Percentiles rank a stretch among this genome's conserved stretches.
Conservation (phyloP, 495 filamentous ascomycete genomes). For the Evernia prunastri region DNA sequence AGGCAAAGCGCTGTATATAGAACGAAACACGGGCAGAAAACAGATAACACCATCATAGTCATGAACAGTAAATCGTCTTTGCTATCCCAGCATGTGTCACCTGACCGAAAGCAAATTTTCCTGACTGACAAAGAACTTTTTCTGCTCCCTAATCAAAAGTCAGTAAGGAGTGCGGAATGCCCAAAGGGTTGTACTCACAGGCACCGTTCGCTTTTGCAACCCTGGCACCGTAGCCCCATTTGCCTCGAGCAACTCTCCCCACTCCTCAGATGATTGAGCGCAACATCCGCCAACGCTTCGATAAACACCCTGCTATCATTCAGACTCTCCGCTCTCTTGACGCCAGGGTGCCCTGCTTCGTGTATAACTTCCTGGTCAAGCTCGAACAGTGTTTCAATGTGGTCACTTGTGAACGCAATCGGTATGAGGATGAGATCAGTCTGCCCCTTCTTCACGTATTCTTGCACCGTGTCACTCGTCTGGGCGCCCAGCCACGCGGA, state of each 20-base stretch:
- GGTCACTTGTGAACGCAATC: constrained; percentile 96
- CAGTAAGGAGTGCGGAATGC: not conserved
- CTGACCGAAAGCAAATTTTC: constrained; percentile 23
- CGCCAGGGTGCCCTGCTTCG: constrained; percentile 66
- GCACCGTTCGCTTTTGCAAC: constrained; percentile 87
- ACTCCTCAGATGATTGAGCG: constrained; percentile 66
- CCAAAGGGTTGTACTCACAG: constrained; percentile 24
- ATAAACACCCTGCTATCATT: constrained; percentile 94
- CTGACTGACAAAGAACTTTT: constrained; percentile 78
- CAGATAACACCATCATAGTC: not conserved
- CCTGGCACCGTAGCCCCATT: constrained; percentile 89
- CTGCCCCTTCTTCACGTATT: constrained; percentile 84
- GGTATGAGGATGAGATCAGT: constrained; percentile 89
- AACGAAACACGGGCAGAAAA: not conserved
- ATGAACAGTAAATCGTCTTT: not conserved
- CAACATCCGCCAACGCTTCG: constrained; percentile 79
- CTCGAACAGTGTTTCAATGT: constrained; percentile 97
- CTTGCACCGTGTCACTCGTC: constrained; percentile 77
- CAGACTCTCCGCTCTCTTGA: constrained; percentile 88
- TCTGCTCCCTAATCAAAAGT: constrained; percentile 53
- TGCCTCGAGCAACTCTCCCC: constrained; percentile 66
- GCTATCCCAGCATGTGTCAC: not conserved
- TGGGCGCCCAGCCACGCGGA: constrained; percentile 94
- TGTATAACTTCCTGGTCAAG: constrained; percentile 93
- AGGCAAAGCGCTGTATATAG: not conserved